Evolutionary conservation across 148 eudicot species (phyloP), one percentile per base, ranked within the genome.

Genomic region (Fagopyrum esculentum): DNA sequence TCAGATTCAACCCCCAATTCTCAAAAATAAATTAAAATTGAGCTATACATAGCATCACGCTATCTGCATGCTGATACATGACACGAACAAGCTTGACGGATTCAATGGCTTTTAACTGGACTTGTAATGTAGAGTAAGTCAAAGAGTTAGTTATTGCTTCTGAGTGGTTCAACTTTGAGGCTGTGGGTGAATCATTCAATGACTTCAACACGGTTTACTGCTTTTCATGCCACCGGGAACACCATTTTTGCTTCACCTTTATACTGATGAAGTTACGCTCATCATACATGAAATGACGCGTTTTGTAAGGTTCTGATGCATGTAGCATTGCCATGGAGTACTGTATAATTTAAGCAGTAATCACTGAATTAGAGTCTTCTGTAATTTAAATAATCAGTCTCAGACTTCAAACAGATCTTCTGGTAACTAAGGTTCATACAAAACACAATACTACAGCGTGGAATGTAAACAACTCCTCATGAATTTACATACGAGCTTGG

Each of bases 151-250:
- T 57, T n/a, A 57, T 17, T 57, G 30, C 22, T 3, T 57, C 30
- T 57, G 22, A 4, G 9, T 55, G 60, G 60, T 55, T 55, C 22
- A 55, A 16, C 1, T 55, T 55, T 55, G 60, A 16, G 60, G 60
- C 26, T 16, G 60, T 55, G 60, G 60, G 60, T 55, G 60, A 55
- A 55, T 55, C 60, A n/a, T 55, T 55, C 60, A 55, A 55, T 55
- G 60, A 52, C 57, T 52, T 52, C n/a, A 52, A 52, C 57, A 17
- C 19, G 57, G 57, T 52, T 52, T 35, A 35, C 40, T 35, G 2
- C 40, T 35, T 52, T 52, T 13, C 15, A 52, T 52, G 57, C 11
- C 57, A 52, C 17, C 1, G 16, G 56, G 56, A 51, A 51, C 15
- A 22, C 26, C 26, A 22, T 22, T 22, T 22, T 22, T 22, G 26